Conservation (phyloP, 805 yeast species). For the Dipodascopsis uninucleata region DNA sequence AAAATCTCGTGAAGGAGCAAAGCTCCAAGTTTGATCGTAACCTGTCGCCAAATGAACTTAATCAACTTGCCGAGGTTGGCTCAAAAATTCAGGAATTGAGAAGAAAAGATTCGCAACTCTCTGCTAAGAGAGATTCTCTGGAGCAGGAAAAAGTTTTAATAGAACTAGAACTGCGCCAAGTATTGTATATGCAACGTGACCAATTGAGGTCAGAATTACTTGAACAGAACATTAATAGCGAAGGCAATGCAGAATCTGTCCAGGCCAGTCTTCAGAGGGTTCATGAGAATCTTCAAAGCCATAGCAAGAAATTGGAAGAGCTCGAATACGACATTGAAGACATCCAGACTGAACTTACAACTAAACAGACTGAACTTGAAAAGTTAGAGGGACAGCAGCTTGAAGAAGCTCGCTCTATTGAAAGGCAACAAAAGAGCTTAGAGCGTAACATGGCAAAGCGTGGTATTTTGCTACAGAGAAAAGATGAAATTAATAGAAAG, state of each 20-base stretch:
- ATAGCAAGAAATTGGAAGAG: conserved; percentile 33
- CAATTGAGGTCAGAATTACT: conserved; percentile 36
- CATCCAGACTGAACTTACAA: conserved; percentile 30
- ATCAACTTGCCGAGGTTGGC: conserved; percentile 40
- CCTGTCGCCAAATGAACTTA: conserved; percentile 49
- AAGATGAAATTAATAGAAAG: conserved; percentile 67
- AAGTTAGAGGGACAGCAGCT: conserved; percentile 58
- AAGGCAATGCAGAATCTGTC: conserved; percentile 34
- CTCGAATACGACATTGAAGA: conserved; percentile 31
- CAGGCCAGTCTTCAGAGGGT: conserved; percentile 12
- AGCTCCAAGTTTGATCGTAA: conserved; percentile 51
- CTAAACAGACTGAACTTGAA: conserved; percentile 42
- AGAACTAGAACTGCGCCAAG: conserved; percentile 57
- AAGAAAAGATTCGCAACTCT: conserved; percentile 39
- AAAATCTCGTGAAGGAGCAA: conserved; percentile 49
- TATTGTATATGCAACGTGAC: conserved; percentile 50
- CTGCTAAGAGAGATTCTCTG: conserved; percentile 41
- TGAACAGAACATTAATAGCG: conserved; percentile 21
- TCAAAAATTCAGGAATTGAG: conserved; percentile 17
- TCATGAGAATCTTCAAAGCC: conserved; percentile 32
- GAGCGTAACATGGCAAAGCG: conserved; percentile 65
- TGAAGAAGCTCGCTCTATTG: conserved; percentile 51
- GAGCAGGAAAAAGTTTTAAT: conserved; percentile 48
- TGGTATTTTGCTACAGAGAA: conserved; percentile 53
- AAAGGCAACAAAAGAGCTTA: conserved; percentile 55